Evolutionary conservation across 306 rosid genomes (phyloP).

Genomic region (Abrus pulchellus): DNA sequence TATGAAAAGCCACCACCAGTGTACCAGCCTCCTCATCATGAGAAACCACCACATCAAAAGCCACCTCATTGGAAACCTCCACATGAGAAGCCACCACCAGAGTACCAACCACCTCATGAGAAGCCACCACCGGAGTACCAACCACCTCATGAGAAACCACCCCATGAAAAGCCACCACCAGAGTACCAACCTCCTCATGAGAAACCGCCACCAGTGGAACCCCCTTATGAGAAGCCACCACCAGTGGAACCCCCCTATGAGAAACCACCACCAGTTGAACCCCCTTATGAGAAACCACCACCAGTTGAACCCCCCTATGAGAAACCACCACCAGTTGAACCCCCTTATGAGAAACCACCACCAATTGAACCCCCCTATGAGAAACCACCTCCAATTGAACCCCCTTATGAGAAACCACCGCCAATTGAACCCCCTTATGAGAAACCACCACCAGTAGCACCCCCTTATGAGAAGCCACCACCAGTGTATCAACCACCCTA

Average conservation of each 20-base stretch:
- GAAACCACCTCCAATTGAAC: conserved; percentile 14
- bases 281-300: conserved; percentile 27
- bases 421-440: neutral
- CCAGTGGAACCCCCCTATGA: conserved; percentile 11
- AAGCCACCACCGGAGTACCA: neutral
- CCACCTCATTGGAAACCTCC: neutral
- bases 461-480: neutral
- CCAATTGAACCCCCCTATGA: neutral
- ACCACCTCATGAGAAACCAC: neutral
- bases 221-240: conserved; percentile 32
- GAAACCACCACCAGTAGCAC: conserved; percentile 8
- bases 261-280: conserved; percentile 35
- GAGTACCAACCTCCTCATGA: neutral
- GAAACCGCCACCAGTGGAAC: conserved; percentile 30
- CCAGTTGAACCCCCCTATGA: conserved; percentile 13
- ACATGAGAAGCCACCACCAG: neutral
- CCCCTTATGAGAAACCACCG: conserved; percentile 19
- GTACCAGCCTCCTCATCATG: neutral
- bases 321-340: conserved; percentile 16
- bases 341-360: neutral
- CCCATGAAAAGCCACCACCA: conserved; percentile 1
- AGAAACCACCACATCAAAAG: neutral
- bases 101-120: neutral
- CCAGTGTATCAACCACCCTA: neutral
- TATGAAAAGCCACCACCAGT: conserved; percentile 3